Base-by-base conservation (phyloP, 495 filamentous ascomycete genomes). In the Staphylotrichum longicolle region DNA sequence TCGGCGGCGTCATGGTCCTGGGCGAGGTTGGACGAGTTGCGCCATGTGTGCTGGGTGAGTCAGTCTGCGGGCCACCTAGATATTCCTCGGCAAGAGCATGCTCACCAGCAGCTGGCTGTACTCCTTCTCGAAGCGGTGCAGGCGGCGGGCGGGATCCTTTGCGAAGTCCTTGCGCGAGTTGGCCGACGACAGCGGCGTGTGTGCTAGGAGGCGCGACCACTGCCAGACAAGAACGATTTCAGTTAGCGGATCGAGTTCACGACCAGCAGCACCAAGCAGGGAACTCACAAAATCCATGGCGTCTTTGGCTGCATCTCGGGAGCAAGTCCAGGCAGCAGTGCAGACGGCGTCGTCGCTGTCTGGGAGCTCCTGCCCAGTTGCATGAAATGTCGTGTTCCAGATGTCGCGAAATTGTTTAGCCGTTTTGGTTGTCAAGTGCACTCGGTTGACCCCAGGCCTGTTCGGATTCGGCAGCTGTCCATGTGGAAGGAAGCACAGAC, bases 201-300 rank as follows among this genome's bases (percentile, higher is more conserved):
- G 90, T 72, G 91, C 91, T 76, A 96, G 85, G 67, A 96, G 83
- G 76, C 93, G 87, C 76, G 90, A 91, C 88, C 90, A 95, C 90
- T 95, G 67, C 2, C 7, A 12, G 27, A 5, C 8, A 10, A 14
- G 7, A 7, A 10, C 4, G 27, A 39, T 54, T 52, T 20, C 20
- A 3, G 14, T 34, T 20, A 20, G 37, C 14, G 49, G 12, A 52
- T 35, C 14, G 12, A 37, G 45, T 14, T 27, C 20, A 27, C 20
- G 20, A 27, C 20, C 20, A 27, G 20, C 20, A 27, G 20, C 20
- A 45, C 5, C 42, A 45, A 45, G 42, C 42, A 4, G 14, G 3
- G 37, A 7, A 70, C 72, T 68, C 37, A 76, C 74, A 70, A 77
- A 77, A 65, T 77, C 75, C 75, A 77, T 77, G 64, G 70, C 65